These are phyloP conservation scores for Puccinia novopanici DNA, from an alignment of 1,284 basidiomycete species.

Conservation along the genomic window DNA sequence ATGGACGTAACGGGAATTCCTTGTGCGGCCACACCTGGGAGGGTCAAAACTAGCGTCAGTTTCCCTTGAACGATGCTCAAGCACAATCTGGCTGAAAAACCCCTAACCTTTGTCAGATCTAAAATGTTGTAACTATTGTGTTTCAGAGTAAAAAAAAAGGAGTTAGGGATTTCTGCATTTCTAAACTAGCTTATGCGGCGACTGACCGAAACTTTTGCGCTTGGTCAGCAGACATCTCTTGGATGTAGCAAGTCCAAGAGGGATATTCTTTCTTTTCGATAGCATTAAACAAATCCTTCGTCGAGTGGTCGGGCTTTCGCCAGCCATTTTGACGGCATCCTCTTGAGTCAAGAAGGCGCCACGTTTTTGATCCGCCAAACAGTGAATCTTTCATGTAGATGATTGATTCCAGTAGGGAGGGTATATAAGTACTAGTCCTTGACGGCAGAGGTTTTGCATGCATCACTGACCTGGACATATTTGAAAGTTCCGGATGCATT, in stretches of 20 bases:
- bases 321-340: slow-evolving; percentile 39
- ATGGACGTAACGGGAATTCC: slow-evolving; percentile 42
- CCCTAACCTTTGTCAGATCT: slow-evolving; percentile 41
- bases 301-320: slow-evolving; percentile 42
- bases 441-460: background rate
- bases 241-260: slow-evolving; percentile 55
- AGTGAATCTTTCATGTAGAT: slow-evolving; percentile 31
- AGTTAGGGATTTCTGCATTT: too few relatives aligned
- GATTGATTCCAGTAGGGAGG: background rate
- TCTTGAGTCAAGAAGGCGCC: slow-evolving; percentile 45
- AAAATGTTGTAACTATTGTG: slow-evolving; percentile 41
- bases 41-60: background rate
- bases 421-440: background rate
- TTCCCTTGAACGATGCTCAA: background rate
- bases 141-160: background rate
- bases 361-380: slow-evolving; percentile 40
- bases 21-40: slow-evolving; percentile 47
- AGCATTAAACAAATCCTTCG: slow-evolving; percentile 51
- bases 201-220: slow-evolving; percentile 44
- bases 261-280: slow-evolving; percentile 57
- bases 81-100: too few relatives aligned
- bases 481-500: slow-evolving; percentile 45
- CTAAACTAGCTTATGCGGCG: too few relatives aligned
- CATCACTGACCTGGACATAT: slow-evolving; percentile 42
- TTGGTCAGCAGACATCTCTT: slow-evolving; percentile 47